Evolutionary conservation across 208 protist species (phyloP).

Genomic region (Trypanosoma vivax): DNA sequence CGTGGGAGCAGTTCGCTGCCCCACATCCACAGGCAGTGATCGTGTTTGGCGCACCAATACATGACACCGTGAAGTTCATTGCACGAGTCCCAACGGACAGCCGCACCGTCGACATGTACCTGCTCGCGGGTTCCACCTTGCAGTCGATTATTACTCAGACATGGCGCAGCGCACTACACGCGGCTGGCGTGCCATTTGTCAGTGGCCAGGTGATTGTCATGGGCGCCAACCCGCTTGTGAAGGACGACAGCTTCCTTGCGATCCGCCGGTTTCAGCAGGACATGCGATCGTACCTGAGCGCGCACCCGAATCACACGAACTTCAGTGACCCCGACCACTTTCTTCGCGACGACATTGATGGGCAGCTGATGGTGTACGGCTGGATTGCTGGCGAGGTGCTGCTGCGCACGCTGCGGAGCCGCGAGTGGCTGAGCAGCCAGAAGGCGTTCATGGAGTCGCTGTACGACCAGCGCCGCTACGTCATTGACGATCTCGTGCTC

Average conservation of each 20-base stretch:
- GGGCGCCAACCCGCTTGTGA: constrained; percentile 18
- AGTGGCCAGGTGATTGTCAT: constrained; percentile 16
- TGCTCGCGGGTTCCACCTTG: neutral
- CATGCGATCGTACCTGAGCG: constrained; percentile 14
- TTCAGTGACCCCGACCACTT: constrained; percentile 4
- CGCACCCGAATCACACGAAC: neutral
- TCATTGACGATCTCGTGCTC: constrained; percentile 17
- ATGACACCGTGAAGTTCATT: neutral
- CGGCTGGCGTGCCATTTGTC: neutral
- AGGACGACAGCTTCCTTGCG: constrained; percentile 6
- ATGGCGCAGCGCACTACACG: constrained; percentile 2
- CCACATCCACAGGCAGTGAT: constrained; percentile 5
- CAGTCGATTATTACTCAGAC: neutral
- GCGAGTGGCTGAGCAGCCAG: too few species aligned
- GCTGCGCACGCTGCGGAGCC: too few species aligned
- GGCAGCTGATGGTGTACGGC: too few species aligned
- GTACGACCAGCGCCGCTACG: constrained; percentile 16
- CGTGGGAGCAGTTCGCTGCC: constrained; percentile 1
- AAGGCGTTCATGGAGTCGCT: constrained; percentile 10
- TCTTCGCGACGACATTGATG: constrained; percentile 5
- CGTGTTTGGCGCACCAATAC: neutral
- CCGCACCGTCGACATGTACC: neutral
- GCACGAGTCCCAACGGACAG: constrained; percentile 8
- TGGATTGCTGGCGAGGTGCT: too few species aligned
- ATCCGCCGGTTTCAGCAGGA: constrained; percentile 18